A percentile compares a stretch with the other conserved stretches of the same genome.
These are phyloP conservation scores for Arthrinium phaeospermum DNA, from an alignment of 2,329 filamentous ascomycete genomes.

Conservation along the genomic window DNA sequence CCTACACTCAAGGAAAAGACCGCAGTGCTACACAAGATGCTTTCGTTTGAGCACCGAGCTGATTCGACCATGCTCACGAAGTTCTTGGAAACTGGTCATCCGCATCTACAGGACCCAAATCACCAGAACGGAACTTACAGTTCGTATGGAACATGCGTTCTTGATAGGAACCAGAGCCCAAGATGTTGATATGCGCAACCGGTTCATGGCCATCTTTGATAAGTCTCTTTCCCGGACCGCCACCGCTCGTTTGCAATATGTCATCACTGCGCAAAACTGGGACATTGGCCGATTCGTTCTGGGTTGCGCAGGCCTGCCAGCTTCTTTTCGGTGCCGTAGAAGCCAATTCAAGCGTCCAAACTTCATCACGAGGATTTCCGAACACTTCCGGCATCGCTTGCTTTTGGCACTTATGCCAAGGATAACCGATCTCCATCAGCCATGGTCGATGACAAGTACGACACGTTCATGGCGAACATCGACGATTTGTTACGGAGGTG, in stretches of 20 bases:
- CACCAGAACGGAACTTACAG: constrained; percentile 90
- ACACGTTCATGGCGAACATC: constrained; percentile 80
- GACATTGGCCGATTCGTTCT: constrained; percentile 92
- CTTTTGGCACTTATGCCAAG: constrained; percentile 75
- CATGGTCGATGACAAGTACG: constrained; percentile 83
- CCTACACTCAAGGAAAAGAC: constrained; percentile 99
- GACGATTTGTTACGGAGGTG: constrained; percentile 82
- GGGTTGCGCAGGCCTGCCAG: constrained; percentile 94
- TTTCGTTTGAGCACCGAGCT: constrained; percentile 85
- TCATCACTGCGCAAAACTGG: constrained; percentile 94
- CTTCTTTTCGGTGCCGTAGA: constrained; percentile 91
- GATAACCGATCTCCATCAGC: constrained; percentile 68
- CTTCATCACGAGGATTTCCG: constrained; percentile 86
- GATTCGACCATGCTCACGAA: constrained; percentile 88
- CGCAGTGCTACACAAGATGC: constrained; percentile 98
- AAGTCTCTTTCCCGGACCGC: constrained; percentile 92
- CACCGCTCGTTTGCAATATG: constrained; percentile 85
- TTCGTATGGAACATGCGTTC: constrained; percentile 97
- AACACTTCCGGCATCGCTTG: constrained; percentile 72
- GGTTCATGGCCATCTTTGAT: constrained; percentile 96
- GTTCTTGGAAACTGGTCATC: constrained; percentile 95
- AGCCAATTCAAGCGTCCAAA: constrained; percentile 78
- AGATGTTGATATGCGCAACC: constrained; percentile 95
- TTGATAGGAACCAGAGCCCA: constrained; percentile 91
- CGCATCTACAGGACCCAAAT: constrained; percentile 96